These are phyloP conservation scores for Backusella morwellensis DNA, from an alignment of 192 early-diverging fungal genomes.

Conservation along the genomic window DNA sequence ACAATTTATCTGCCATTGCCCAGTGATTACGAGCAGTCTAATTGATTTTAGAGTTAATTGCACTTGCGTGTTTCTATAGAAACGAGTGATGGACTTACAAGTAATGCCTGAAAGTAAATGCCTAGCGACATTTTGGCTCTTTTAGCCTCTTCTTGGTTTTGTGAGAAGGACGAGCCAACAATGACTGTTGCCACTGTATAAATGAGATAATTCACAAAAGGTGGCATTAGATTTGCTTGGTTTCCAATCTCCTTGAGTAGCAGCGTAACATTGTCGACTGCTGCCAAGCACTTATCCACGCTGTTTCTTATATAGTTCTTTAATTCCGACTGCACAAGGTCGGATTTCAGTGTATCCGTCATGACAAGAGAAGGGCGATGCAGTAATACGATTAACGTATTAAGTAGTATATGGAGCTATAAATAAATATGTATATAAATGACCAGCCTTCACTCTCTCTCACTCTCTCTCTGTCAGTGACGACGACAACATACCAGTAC, in stretches of 20 bases:
- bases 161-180: slow-evolving; percentile 43
- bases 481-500: neutral
- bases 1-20: slow-evolving; percentile 56
- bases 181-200: slow-evolving; percentile 50
- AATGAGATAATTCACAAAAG: slow-evolving; percentile 43
- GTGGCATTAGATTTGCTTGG: slow-evolving; percentile 28
- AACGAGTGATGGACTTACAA: slow-evolving; percentile 13
- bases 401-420: slow-evolving; percentile 43
- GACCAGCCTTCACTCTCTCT: too few relatives aligned
- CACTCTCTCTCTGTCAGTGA: neutral
- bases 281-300: slow-evolving; percentile 32
- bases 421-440: slow-evolving; percentile 1
- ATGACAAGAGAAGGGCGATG: slow-evolving; percentile 43
- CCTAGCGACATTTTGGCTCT: slow-evolving; percentile 39
- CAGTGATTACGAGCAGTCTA: slow-evolving; percentile 44
- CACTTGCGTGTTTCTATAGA: neutral
- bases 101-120: slow-evolving; percentile 38
- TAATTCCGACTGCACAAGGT: slow-evolving; percentile 21
- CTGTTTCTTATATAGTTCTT: slow-evolving; percentile 37
- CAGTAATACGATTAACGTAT: slow-evolving; percentile 42
- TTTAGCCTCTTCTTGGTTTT: slow-evolving; percentile 35
- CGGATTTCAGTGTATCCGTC: slow-evolving; percentile 19
- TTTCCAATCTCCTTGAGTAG: slow-evolving; percentile 37
- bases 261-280: slow-evolving; percentile 40
- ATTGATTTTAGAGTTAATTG: neutral